phyloP scores from a whole-genome alignment of 1,284 basidiomycete species.

The Heliocybe sulcata region DNA sequence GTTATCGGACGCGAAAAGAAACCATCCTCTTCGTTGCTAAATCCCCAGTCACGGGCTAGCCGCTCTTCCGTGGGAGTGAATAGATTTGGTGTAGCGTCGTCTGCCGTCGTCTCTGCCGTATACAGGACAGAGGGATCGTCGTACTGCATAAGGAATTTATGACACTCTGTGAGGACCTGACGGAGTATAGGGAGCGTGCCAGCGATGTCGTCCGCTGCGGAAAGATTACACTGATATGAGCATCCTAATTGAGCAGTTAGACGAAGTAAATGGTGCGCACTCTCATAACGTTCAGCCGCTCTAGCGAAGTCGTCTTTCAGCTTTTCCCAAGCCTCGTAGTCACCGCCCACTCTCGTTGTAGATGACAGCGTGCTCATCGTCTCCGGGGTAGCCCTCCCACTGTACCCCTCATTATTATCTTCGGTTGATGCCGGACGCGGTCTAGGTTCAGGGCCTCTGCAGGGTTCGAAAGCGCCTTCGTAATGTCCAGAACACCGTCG shows the following conservation, averaged over 20 bases:
- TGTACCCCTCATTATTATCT: neutral
- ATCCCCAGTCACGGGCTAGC: constrained; percentile 21
- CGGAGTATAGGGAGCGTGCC: constrained; percentile 48
- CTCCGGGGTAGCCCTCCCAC: neutral
- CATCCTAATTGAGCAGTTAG: neutral
- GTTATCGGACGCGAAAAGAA: neutral
- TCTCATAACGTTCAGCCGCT: constrained; percentile 50
- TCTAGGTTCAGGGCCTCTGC: neutral
- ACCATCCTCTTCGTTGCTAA: constrained; percentile 12
- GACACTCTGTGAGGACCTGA: constrained; percentile 59
- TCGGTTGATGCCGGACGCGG: neutral
- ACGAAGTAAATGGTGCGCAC: constrained; percentile 27
- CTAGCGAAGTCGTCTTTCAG: constrained; percentile 53
- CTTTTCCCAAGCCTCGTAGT: constrained; percentile 55
- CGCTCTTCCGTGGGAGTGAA: constrained; percentile 24
- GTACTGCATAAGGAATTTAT: constrained; percentile 44
- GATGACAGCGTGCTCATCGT: neutral
- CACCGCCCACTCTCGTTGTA: constrained; percentile 15
- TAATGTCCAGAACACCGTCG: constrained; percentile 18
- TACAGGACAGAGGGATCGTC: constrained; percentile 50
- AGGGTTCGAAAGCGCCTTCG: constrained; percentile 3
- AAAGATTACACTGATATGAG: neutral
- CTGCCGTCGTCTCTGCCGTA: constrained; percentile 11
- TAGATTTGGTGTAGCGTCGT: constrained; percentile 14
- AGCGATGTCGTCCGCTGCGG: constrained; percentile 34